Evolutionary conservation across 768 basidiomycete species (phyloP), one percentile per base, ranked within the genome.

Genomic region (Termitomyces sp.): DNA sequence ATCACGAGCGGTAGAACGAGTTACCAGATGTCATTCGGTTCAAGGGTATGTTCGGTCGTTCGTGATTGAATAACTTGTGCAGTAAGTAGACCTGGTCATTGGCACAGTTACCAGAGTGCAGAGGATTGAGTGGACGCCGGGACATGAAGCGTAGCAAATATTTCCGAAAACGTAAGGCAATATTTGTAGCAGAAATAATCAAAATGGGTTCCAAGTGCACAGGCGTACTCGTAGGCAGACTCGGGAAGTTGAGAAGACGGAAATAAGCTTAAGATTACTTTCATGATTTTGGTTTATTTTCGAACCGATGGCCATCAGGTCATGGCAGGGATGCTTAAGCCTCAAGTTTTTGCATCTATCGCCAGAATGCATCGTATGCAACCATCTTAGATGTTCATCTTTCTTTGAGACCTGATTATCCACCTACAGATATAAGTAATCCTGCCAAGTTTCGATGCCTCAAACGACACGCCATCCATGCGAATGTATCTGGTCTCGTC

Each of bases 341-440:
- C 50, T 19, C 55, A 64, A 50, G 29, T 72, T 9, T 71, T 72
- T 42, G 65, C 76, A 32, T 72, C 73, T n/a, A 68, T 77, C 46
- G 69, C 71, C 3, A 66, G 76, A 29, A 77, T 77, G 77, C 77
- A 79, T 54, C 77, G 77, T 77, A 56, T 57, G 74, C 56, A 12
- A 29, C 14, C n/a, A 11, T 47, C 45, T n/a, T 52, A 6, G n/a
- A 48, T 16, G 19, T 17, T 27, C 49, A 9, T 23, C 17, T 48
- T 12, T 5, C 27, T 29, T 31, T 16, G n/a, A 12, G 16, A 17
- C 12, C n/a, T 16, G 17, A 16, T 52, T 23, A 25, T 21, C 40
- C 11, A 49, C 17, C 34, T 8, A 29, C 34, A 76, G 75, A 76
- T 57, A 77, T 77, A 19, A 66, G 68, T 45, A 77, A 72, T 56